Conservation (phyloP, 306 rosid species). For the Trifolium repens region DNA sequence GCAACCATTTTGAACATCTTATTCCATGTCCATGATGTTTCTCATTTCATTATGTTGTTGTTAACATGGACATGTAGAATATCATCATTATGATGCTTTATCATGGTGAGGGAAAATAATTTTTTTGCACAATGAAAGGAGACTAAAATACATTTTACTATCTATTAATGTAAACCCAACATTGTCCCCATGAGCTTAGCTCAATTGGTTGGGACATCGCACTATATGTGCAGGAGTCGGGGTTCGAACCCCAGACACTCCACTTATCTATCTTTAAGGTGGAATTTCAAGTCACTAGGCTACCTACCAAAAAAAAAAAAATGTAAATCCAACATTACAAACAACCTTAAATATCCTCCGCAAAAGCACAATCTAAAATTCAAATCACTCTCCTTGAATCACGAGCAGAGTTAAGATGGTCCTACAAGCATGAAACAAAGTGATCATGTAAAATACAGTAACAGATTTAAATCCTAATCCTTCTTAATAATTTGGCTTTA, state of each 20-base stretch:
- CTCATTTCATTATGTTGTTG: slow-evolving; percentile 42
- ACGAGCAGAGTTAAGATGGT: slow-evolving; percentile 82
- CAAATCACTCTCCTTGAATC: slow-evolving; percentile 79
- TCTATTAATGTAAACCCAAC: slow-evolving; percentile 43
- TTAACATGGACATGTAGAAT: slow-evolving; percentile 41
- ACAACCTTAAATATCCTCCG: slow-evolving; percentile 28
- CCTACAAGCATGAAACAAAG: slow-evolving; percentile 62
- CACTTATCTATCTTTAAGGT: no score
- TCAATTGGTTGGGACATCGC: no score
- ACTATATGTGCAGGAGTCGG: no score
- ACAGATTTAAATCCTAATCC: no score
- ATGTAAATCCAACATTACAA: slow-evolving; percentile 39
- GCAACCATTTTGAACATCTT: slow-evolving; percentile 36
- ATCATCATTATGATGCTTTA: slow-evolving; percentile 39
- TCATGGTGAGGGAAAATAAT: slow-evolving; percentile 42
- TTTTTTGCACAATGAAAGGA: slow-evolving; percentile 33
- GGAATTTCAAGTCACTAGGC: no score
- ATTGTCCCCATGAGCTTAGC: no score
- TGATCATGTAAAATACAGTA: slow-evolving; percentile 34
- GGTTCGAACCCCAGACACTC: no score
- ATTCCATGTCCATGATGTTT: slow-evolving; percentile 41
- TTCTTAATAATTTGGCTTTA: neutral
- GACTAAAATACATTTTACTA: slow-evolving; percentile 23
- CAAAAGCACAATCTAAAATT: slow-evolving; percentile 39
- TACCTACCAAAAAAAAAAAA: no score